Base-by-base conservation (phyloP, 495 filamentous ascomycete species). In the Annulohypoxylon nitens region DNA sequence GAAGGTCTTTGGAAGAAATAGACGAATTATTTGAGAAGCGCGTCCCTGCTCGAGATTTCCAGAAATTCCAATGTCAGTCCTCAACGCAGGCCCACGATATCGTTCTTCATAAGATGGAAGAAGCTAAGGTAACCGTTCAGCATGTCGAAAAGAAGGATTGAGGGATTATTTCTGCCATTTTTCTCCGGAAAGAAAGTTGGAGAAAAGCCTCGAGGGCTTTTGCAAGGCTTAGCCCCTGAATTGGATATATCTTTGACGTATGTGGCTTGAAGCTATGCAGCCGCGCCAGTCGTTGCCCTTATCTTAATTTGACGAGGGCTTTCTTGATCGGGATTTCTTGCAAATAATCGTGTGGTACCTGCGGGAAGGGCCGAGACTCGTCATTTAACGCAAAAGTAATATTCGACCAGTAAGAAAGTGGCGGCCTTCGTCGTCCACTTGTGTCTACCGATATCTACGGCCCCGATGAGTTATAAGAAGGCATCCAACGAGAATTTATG, bases 1-100 rank as follows among this genome's bases (percentile, higher is more conserved):
- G 69, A 11, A 74, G 73, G 10, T 71, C 70, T 25, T 25, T 80
- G 2, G 76, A 80, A 36, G 78, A 80, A 36, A 78, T 78, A 60
- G 78, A 74, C 30, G 75, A 73, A 30, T 43, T 78, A 7, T 78
- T 79, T 45, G 68, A 75, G 53, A 77, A 75, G 23, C 61, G 57
- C 7, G 68, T 75, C 12, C 16, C 71, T 45, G 58, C 65, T 54
- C 65, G 68, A 7, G 68, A 72, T 33, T 75, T 77, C 33, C 58
- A 65, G 18, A 71, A 36, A 5, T 78, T 73, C 33, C 61, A 76
- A 51, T 78, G 74, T 20, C 58, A 75, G 39, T 75, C 67, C 10
- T 78, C 74, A 3, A 37, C 61, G 0, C 59, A 58, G 20, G 75
- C 75, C 48, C 69, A 67, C 37, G 59, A 70, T 6, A 69, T 65